Evolutionary conservation across 495 filamentous ascomycete genomes (phyloP).

Genomic region (Lasiosphaeria ovina): DNA sequence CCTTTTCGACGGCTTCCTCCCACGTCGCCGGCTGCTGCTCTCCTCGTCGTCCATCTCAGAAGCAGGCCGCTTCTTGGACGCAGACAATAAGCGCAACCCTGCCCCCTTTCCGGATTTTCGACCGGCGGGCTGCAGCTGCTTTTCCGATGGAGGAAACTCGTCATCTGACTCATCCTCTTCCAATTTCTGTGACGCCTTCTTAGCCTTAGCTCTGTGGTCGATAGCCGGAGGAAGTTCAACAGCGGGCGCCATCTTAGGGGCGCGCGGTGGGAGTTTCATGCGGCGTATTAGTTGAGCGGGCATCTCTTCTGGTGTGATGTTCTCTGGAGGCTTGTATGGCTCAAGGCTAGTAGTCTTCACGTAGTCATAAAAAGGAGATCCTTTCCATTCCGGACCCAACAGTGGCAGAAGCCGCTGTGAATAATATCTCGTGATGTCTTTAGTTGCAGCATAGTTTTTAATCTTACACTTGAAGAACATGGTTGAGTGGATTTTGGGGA

Average conservation of each 20-base stretch:
- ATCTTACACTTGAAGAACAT: conserved; percentile 38
- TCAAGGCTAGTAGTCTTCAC: conserved; percentile 19
- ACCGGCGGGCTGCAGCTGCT: conserved; percentile 13
- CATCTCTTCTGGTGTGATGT: conserved; percentile 26
- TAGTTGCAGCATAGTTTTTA: conserved; percentile 18
- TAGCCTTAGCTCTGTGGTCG: conserved; percentile 1
- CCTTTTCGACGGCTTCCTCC: conserved; percentile 28
- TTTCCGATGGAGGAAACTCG: conserved; percentile 4
- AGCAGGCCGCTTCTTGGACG: conserved; percentile 37
- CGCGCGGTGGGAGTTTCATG: conserved; percentile 15
- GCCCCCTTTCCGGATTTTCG: conserved; percentile 36
- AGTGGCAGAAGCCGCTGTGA: conserved; percentile 28
- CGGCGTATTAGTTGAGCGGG: conserved; percentile 28
- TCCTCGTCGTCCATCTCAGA: conserved; percentile 36
- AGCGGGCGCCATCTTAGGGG: conserved; percentile 1
- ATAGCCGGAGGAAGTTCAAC: conserved; percentile 5
- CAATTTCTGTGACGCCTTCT: conserved; percentile 3
- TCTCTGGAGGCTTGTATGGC: conserved; percentile 21
- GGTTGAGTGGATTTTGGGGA: conserved; percentile 13
- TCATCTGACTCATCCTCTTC: conserved; percentile 18
- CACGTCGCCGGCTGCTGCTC: conserved; percentile 12
- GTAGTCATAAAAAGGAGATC: conserved; percentile 29
- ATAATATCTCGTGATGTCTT: conserved; percentile 35
- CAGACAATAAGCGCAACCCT: conserved; percentile 26
- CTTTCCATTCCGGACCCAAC: conserved; percentile 32